Evolutionary conservation across 768 basidiomycete species (phyloP), one percentile per base, ranked within the genome.

Genomic region (Mycena kentingensis): DNA sequence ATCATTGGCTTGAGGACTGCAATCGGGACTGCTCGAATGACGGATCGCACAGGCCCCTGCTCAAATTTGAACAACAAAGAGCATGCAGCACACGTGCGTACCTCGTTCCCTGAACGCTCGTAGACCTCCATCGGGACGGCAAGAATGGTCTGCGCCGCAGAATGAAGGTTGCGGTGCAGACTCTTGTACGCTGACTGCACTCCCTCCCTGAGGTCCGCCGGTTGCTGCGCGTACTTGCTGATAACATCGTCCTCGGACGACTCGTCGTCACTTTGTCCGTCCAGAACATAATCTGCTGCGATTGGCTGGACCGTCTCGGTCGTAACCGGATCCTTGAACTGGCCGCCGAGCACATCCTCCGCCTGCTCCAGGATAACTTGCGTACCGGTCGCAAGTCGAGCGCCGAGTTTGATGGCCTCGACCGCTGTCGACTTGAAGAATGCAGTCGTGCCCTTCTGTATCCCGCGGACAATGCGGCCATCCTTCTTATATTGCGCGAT

Each of bases 111-210:
- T 10, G 93, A 90, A 54, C 90, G 79, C 70, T 99, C 97, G 61
- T 98, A 96, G 11, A 98, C 93, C 69, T 98, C 97, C 96, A 98
- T 98, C 1, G 97, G 97, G 1, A 99, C 93, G 1, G 97, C 96
- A 31, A 99, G 79, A 55, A 99, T 98, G 0, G 97, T 99, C 72
- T 99, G 96, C 22, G 96, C 97, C 24, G 97, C 97, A 36, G 90
- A 91, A 61, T 86, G 88, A 55, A 99, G 68, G 69, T 98, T 98
- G 64, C 75, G 84, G 46, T 81, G 84, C 62, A 99, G 69, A 63
- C 92, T 95, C 66, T 78, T 83, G 68, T 98, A 98, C n/a, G 95
- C 97, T 0, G 84, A 85, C 57, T 93, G 84, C 28, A 99, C 77
- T 15, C 97, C 97, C 64, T 98, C 93, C 61, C 74, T 82, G 34